Evolutionary conservation across 2,329 filamentous ascomycete genomes (phyloP).

Genomic region (Fusarium coicis): DNA sequence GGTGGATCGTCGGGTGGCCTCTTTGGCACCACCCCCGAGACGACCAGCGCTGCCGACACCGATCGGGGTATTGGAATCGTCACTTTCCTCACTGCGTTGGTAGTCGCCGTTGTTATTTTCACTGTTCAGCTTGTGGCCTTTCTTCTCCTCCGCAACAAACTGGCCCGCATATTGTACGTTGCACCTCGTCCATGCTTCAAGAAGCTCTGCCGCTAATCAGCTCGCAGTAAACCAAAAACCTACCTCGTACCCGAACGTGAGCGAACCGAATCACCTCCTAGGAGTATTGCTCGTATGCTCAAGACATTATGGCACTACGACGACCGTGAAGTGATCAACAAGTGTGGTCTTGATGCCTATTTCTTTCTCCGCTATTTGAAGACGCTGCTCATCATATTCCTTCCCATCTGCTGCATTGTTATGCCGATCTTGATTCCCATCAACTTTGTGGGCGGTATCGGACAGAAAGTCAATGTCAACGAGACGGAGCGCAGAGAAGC

Average conservation of each 20-base stretch:
- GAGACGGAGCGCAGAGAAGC: too few relatives aligned
- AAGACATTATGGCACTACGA: constrained; percentile 73
- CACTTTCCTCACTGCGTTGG: too few relatives aligned
- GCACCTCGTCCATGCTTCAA: too few relatives aligned
- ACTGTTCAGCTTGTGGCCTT: too few relatives aligned
- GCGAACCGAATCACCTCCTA: constrained; percentile 78
- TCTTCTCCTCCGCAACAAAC: too few relatives aligned
- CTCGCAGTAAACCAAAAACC: constrained; percentile 73
- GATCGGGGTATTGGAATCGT: too few relatives aligned
- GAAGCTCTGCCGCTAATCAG: too few relatives aligned
- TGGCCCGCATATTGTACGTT: too few relatives aligned
- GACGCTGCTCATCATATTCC: constrained; percentile 86
- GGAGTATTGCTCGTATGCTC: constrained; percentile 53
- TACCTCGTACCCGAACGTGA: constrained; percentile 88
- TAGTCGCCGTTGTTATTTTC: too few relatives aligned
- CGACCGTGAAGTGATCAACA: constrained; percentile 88
- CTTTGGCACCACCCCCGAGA: too few relatives aligned
- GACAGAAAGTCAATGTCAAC: constrained; percentile 62
- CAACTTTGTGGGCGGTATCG: constrained; percentile 79
- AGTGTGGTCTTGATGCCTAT: constrained; percentile 95
- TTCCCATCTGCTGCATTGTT: constrained; percentile 81
- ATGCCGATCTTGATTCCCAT: constrained; percentile 88
- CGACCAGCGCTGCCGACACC: too few relatives aligned
- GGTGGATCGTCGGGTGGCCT: too few relatives aligned
- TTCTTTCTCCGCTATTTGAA: constrained; percentile 92